Percentiles rank a stretch among this genome's conserved stretches.
Conservation (phyloP, 2,329 filamentous ascomycete genomes). For the Sporothrix luriei region DNA sequence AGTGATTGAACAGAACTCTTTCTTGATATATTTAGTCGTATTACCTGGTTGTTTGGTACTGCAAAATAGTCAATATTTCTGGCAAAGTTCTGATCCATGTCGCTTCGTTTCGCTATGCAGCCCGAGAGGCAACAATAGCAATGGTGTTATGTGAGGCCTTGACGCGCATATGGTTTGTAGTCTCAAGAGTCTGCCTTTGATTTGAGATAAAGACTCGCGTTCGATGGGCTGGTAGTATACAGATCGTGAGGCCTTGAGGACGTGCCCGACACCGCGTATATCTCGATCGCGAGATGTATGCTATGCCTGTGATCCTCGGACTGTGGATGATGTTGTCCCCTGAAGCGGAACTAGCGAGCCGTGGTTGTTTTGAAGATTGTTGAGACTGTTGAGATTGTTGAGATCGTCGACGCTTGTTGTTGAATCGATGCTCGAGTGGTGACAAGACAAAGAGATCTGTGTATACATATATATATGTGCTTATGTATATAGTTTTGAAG, state of each 20-base stretch:
- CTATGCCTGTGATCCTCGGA: not conserved
- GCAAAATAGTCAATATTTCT: conserved; percentile 48
- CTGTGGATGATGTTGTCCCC: not conserved
- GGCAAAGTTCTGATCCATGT: conserved; percentile 46
- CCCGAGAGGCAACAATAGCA: conserved; percentile 34
- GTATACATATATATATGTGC: not conserved
- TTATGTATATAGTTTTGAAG: not conserved
- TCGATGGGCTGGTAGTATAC: not conserved
- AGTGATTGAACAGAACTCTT: conserved; percentile 31
- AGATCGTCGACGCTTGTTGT: too few species aligned
- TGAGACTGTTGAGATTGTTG: too few species aligned
- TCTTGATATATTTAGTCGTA: conserved; percentile 31
- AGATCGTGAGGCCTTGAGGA: not conserved
- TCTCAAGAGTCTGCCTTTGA: not conserved
- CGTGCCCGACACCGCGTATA: not conserved
- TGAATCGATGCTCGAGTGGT: not conserved
- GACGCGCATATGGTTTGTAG: not conserved
- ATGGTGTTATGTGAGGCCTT: not conserved
- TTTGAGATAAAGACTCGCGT: not conserved
- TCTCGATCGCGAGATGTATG: not conserved
- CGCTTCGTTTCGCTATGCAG: conserved; percentile 39
- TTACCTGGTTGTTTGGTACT: conserved; percentile 46
- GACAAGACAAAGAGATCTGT: not conserved
- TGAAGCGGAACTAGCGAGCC: not conserved
- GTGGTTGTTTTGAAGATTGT: not conserved